Conservation (phyloP, 441 rosid genomes). For the Adansonia madagascariensis region DNA sequence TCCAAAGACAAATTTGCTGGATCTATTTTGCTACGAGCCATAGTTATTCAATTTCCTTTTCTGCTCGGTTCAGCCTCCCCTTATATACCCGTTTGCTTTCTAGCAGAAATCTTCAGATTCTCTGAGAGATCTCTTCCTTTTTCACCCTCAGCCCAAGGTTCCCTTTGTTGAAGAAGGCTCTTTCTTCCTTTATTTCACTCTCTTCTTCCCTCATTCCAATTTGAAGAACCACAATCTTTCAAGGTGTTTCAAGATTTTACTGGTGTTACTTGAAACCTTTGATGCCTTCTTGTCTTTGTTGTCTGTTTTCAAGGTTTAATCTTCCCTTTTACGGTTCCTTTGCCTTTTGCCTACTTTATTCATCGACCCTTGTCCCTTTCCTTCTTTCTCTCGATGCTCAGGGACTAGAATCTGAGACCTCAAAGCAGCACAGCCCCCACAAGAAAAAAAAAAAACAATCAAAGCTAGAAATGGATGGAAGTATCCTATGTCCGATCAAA, state of each 20-base stretch:
- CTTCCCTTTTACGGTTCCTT: constrained; percentile 37
- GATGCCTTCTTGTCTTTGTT: constrained; percentile 13
- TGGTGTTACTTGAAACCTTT: background rate
- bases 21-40: background rate
- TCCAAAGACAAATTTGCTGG: background rate
- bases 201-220: background rate
- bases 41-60: constrained; percentile 22
- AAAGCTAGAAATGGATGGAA: constrained; percentile 41
- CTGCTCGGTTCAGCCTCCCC: constrained; percentile 1
- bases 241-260: background rate
- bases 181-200: background rate
- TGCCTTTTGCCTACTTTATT: constrained; percentile 22
- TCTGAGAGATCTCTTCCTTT: background rate
- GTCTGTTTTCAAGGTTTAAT: constrained; percentile 25
- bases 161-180: background rate
- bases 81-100: background rate
- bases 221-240: background rate
- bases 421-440: background rate
- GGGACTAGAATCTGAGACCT: constrained; percentile 20
- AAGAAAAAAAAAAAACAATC: background rate
- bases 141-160: background rate
- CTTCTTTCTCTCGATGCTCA: constrained; percentile 37
- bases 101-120: background rate
- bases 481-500: constrained; percentile 59
- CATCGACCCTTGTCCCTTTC: background rate